These are phyloP conservation scores for Blastocystis sp. DNA, from an alignment of 352 stramenopile genomes.

Conservation along the genomic window DNA sequence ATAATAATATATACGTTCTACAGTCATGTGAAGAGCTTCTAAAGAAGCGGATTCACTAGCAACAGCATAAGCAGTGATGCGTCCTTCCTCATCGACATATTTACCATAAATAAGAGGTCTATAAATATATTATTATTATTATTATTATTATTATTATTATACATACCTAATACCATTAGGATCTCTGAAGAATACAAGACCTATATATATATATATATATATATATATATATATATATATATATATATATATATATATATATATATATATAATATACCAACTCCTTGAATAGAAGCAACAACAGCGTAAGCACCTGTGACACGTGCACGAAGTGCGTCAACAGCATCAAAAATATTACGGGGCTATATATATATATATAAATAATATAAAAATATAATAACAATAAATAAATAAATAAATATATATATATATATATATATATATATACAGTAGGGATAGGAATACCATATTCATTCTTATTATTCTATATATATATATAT, in stretches of 20 bases:
- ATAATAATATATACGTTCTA: conserved; percentile 54
- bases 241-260: too few species aligned
- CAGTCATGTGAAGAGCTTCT: conserved; percentile 82
- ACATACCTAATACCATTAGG: conserved; percentile 85
- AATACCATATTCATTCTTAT: background rate
- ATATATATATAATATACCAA: too few species aligned
- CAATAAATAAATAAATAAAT: too few species aligned
- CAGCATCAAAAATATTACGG: conserved; percentile 65
- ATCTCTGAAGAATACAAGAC: conserved; percentile 95
- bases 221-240: too few species aligned
- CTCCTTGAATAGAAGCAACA: conserved; percentile 83
- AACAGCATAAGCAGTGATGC: conserved; percentile 68
- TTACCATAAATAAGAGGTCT: conserved; percentile 35
- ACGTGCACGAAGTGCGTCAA: conserved; percentile 70
- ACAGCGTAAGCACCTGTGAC: conserved; percentile 84
- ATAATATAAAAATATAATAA: too few species aligned
- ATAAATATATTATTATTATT: conserved; percentile 53
- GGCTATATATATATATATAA: conserved; percentile 47
- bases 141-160: conserved; percentile 75
- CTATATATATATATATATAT: too few species aligned
- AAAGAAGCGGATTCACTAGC: conserved; percentile 90
- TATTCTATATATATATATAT: too few species aligned
- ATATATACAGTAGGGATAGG: conserved; percentile 1
- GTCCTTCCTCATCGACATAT: background rate
- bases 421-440: too few species aligned